Base-by-base conservation (phyloP, 2,329 filamentous ascomycete species). In the Monilinia vaccinii-corymbosi region DNA sequence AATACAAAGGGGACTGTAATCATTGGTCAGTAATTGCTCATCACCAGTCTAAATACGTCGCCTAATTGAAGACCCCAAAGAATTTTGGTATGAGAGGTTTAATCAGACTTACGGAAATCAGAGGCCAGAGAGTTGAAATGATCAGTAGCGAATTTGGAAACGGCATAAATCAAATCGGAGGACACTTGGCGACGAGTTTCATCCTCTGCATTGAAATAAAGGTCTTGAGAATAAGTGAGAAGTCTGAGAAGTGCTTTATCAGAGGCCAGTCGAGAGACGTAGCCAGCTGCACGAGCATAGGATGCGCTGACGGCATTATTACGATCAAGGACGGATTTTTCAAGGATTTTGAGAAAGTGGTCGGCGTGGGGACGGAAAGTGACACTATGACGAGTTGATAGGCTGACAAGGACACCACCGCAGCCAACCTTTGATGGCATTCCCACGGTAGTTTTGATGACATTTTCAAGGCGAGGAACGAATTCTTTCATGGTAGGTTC, bases 351-450 rank as follows among this genome's bases (percentile, higher is more conserved):
- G 55, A 97, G 77, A 68, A 97, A 91, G 10, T 81, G 78, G 63
- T 89, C 83, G 14, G 89, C 86, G 68, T 92, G 85, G 0, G 89
- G 85, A 42, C 81, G 82, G 72, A 97, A 89, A 34, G 92, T 78
- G 42, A 86, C 80, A 40, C 82, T 84, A 65, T 93, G 88, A 14
- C 91, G 84, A 55, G 92, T 93, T 55, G 90, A 89, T 9, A 99
- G 79, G 0, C 90, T 92, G 9, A 89, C 88, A 36, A 99, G 79
- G 2, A 97, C 86, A 59, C 91, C 84, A 64, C 88, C 89, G 69
- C 91, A 95, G 42, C 91, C 94, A 51, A 97, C 88, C 76, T 97
- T 97, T 0, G 91, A 95, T 2, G 93, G 93, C 75, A 97, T 85
- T 1, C 92, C 93, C 42, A 99, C 85, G 1, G 92, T 89, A 31